phyloP scores from a whole-genome alignment of 768 basidiomycete genomes.

The Pleurotus pulmonarius region DNA sequence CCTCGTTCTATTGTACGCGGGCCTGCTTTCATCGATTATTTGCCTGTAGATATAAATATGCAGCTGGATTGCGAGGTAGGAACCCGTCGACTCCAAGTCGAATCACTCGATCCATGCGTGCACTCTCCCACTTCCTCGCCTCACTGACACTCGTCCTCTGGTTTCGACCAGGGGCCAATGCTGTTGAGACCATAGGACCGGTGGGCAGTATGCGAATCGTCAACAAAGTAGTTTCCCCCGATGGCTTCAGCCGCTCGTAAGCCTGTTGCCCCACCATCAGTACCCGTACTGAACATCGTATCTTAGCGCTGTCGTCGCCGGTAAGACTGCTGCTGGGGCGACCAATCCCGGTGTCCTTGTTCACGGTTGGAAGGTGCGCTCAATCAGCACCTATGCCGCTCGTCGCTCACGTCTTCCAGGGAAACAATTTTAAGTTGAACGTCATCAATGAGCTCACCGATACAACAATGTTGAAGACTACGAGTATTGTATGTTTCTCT shows the following conservation, averaged over 20 bases:
- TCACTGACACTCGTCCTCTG: background rate
- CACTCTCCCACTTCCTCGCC: background rate
- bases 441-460: slow-evolving; percentile 36
- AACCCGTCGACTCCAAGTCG: background rate
- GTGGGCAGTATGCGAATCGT: background rate
- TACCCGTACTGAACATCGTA: background rate
- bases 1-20: no score
- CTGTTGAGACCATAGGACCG: background rate
- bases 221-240: slow-evolving; percentile 6
- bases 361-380: slow-evolving; percentile 30
- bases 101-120: background rate
- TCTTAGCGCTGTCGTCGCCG: background rate
- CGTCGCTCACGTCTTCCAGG: slow-evolving; percentile 17
- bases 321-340: slow-evolving; percentile 14
- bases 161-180: background rate
- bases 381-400: background rate
- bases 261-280: background rate
- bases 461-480: slow-evolving; percentile 31
- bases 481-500: slow-evolving; percentile 43
- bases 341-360: slow-evolving; percentile 29
- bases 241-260: slow-evolving; percentile 11
- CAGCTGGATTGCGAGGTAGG: no score
- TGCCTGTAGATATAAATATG: no score
- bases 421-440: slow-evolving; percentile 36
- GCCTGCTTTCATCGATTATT: no score